Conservation (phyloP, 2,329 filamentous ascomycete species). For the Colletotrichum tropicale region DNA sequence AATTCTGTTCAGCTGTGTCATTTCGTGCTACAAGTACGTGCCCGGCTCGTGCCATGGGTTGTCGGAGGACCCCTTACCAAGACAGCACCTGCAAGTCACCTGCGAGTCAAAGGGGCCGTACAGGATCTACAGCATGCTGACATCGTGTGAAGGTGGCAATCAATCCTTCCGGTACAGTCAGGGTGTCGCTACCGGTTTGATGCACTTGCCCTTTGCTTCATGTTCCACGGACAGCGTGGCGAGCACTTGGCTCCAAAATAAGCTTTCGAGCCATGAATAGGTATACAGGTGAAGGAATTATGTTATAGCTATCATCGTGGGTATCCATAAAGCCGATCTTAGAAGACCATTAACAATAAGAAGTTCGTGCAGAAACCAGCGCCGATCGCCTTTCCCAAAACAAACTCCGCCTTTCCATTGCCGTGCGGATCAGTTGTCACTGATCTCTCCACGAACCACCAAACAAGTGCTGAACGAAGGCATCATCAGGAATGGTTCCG, state of each 20-base stretch:
- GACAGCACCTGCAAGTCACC: not conserved
- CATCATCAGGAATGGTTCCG: constrained; percentile 26
- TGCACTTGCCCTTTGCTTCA: not conserved
- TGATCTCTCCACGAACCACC: not conserved
- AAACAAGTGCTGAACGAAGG: constrained; percentile 30
- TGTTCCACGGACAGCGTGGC: not conserved
- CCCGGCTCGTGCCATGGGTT: accelerated
- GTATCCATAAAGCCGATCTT: not conserved
- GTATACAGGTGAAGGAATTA: not conserved
- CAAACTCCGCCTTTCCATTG: not conserved
- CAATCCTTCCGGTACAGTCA: not conserved
- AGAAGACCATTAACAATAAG: accelerated
- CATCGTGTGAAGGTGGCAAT: not conserved
- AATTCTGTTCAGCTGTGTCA: not conserved
- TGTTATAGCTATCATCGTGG: not conserved
- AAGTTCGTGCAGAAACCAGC: not conserved
- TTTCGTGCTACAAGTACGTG: not conserved
- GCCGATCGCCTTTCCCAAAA: not conserved
- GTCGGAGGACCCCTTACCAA: not conserved
- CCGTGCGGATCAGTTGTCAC: not conserved
- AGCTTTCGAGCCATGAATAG: not conserved
- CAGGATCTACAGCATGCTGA: not conserved
- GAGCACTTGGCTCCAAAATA: not conserved
- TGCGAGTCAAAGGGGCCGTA: not conserved
- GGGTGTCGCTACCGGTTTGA: not conserved